A percentile compares a stretch with the other conserved stretches of the same genome.
Evolutionary conservation across 164 flowering plant species (phyloP).

Genomic region (Warburgia ugandensis): DNA sequence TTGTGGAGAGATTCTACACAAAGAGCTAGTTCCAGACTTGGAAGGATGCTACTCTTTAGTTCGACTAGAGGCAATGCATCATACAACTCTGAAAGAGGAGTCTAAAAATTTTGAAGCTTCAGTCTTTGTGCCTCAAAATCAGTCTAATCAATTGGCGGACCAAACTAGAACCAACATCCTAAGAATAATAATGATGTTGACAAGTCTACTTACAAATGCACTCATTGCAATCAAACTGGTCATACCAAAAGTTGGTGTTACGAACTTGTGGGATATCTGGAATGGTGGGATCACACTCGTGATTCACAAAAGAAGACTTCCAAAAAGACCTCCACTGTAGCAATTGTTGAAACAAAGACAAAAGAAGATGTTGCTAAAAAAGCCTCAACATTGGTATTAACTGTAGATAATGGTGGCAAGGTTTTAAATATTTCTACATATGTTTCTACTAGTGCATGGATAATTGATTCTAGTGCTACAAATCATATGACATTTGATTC

Average conservation of each 20-base stretch:
- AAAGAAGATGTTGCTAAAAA: background rate
- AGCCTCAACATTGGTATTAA: background rate
- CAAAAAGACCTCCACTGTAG: background rate
- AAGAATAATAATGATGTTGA: background rate
- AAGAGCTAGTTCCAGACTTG: background rate
- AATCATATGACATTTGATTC: background rate
- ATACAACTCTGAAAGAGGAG: background rate
- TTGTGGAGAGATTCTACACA: too few relatives aligned
- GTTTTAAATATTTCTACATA: constrained; percentile 12
- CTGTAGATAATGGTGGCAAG: constrained; percentile 5
- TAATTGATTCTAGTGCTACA: constrained; percentile 14
- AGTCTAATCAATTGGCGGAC: background rate
- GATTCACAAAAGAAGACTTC: constrained; percentile 4
- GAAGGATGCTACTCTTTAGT: constrained; percentile 1
- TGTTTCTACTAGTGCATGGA: too few relatives aligned
- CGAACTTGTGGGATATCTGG: constrained; percentile 14
- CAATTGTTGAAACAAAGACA: too few relatives aligned
- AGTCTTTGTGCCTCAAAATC: constrained; percentile 1
- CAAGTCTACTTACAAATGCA: constrained; percentile 6
- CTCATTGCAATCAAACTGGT: too few relatives aligned
- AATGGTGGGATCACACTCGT: constrained; percentile 12
- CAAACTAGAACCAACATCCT: background rate
- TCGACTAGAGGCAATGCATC: background rate
- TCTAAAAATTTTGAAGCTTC: constrained; percentile 4
- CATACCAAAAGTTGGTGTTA: too few relatives aligned